Conservation (phyloP, 495 filamentous ascomycete species). For the Penicillium paradoxum region DNA sequence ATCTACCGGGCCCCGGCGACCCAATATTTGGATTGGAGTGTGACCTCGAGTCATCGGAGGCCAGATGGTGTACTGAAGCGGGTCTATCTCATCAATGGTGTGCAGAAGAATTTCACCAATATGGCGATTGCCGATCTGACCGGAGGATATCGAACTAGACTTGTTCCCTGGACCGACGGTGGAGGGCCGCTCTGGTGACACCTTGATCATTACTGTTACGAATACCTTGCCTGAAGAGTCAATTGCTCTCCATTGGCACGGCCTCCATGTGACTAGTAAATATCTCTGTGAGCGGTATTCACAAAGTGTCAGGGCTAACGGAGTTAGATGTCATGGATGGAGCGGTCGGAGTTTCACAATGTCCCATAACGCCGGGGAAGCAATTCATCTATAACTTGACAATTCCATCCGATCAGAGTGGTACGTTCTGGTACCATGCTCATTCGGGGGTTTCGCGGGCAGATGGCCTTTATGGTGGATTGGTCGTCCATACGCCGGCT, state of each 20-base stretch:
- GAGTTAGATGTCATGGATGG: slow-evolving; percentile 63
- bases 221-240: slow-evolving; percentile 65
- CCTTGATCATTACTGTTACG: slow-evolving; percentile 60
- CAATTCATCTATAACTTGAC: slow-evolving; percentile 73
- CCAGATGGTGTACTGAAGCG: slow-evolving; percentile 42
- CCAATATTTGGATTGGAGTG: slow-evolving; percentile 31
- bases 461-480: slow-evolving; percentile 67
- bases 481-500: slow-evolving; percentile 63
- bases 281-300: neutral
- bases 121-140: neutral
- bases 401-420: slow-evolving; percentile 63
- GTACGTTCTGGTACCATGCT: slow-evolving; percentile 83
- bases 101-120: neutral
- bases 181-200: slow-evolving; percentile 54
- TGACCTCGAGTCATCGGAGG: slow-evolving; percentile 27
- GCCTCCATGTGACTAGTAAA: slow-evolving; percentile 61
- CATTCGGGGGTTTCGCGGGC: slow-evolving; percentile 63
- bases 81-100: slow-evolving; percentile 38
- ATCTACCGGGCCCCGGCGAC: slow-evolving; percentile 27
- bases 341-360: slow-evolving; percentile 60
- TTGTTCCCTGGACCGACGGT: slow-evolving; percentile 37
- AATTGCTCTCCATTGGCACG: slow-evolving; percentile 76
- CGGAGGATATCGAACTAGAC: slow-evolving; percentile 14
- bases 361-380: slow-evolving; percentile 56
- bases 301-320: neutral